A percentile compares a stretch with the other conserved stretches of the same genome.
phyloP scores from a whole-genome alignment of 148 eudicot species.

The Rhododendron molle region DNA sequence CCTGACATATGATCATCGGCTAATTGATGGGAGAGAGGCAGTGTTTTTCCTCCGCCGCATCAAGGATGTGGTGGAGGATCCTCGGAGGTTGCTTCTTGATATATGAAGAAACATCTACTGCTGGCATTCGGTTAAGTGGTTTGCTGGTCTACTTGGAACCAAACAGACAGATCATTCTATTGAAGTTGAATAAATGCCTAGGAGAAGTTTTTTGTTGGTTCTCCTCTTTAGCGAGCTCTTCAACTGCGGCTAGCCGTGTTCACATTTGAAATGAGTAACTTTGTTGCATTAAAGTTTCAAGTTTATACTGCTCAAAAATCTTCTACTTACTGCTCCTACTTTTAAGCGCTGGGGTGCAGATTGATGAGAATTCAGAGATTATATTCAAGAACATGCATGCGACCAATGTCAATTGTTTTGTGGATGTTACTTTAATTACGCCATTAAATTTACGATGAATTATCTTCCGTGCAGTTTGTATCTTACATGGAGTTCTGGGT shows the following conservation, averaged over 20 bases:
- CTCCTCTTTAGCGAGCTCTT: constrained; percentile 6
- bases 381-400: neutral
- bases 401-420: neutral
- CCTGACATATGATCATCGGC: constrained; percentile 89
- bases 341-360: neutral
- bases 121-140: constrained; percentile 1
- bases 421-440: neutral
- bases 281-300: neutral
- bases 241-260: constrained; percentile 3
- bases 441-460: neutral
- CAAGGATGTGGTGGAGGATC: constrained; percentile 94
- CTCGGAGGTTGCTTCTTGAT: constrained; percentile 88
- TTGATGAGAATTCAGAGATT: neutral
- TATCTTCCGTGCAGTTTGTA: neutral
- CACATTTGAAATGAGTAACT: constrained; percentile 1
- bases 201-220: constrained; percentile 1
- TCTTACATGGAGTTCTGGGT: neutral
- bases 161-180: neutral
- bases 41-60: constrained; percentile 86
- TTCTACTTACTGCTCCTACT: neutral
- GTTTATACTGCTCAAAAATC: constrained; percentile 1
- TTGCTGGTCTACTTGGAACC: neutral
- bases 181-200: neutral
- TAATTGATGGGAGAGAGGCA: constrained; percentile 98
- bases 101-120: constrained; percentile 29